Base-by-base conservation (phyloP, 257 asterid species). In the Cynanchum wilfordii region DNA sequence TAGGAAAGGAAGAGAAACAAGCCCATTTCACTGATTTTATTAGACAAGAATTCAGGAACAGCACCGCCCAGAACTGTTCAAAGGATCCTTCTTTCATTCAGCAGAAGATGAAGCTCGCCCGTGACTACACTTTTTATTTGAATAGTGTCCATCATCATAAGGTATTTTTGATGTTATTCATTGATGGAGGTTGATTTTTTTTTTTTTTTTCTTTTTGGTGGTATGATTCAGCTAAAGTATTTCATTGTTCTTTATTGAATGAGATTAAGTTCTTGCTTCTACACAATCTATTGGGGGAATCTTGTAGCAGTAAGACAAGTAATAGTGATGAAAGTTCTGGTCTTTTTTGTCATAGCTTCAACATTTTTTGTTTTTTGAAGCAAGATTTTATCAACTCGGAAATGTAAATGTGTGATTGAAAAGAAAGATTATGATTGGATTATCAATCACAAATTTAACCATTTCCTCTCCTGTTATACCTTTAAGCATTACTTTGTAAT, bases 101-200 rank as follows among this genome's bases (percentile, higher is more conserved):
- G 33, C 78, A 77, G 45, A 80, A 73, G 42, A 52, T 88, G 78
- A 89, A 83, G 82, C 91, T 93, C 70, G 96, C 98, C 59, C 74
- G 60, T 74, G 88, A 88, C 79, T 93, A 91, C 79, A 59, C 96
- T 33, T 71, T 75, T 67, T 84, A 87, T 73, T 90, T 93, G 25
- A 91, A 87, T 81, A 93, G 90, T 77, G 92, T 93, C 44, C 96
- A 93, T 77, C 95, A 91, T 73, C 96, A 93, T 55, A 91, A 88
- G 98, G 98, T 90, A 64, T 19, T 56, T 51, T 49, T 69, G 55
- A 2, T 27, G 22, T 77, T 15, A 8, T 25, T 4, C 71, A 22
- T 7, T 12, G 66, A 8, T 24, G 66, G 66, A 13, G 17, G 10
- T 29, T 13, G 22, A 17, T 62, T 62, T 62, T 30, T 42, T 15